phyloP scores from a whole-genome alignment of 2,329 filamentous ascomycete species.

The Exophiala sp. region DNA sequence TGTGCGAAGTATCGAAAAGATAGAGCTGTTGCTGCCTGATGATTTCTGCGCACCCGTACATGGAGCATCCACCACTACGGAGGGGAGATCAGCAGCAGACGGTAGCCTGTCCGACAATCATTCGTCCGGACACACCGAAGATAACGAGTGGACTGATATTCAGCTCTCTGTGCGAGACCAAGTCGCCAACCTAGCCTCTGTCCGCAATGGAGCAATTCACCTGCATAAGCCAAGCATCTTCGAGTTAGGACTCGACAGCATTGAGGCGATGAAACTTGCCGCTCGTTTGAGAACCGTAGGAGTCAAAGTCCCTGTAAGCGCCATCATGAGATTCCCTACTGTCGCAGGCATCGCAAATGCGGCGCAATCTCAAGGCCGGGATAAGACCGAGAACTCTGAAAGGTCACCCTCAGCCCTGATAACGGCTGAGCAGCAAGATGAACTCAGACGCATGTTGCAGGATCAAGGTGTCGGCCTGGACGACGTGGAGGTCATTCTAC shows the following conservation, averaged over 20 bases:
- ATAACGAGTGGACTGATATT: conserved; percentile 58
- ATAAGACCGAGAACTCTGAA: neutral
- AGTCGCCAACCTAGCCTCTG: conserved; percentile 60
- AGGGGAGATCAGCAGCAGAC: no score
- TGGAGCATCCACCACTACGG: neutral
- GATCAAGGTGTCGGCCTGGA: conserved; percentile 36
- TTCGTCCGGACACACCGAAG: neutral
- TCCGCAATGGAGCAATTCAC: conserved; percentile 51
- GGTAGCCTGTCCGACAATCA: neutral
- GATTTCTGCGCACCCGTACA: conserved; percentile 5
- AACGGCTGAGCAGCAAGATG: conserved; percentile 26
- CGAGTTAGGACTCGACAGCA: conserved; percentile 84
- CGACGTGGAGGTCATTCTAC: conserved; percentile 59
- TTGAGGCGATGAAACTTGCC: conserved; percentile 82
- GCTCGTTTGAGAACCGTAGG: conserved; percentile 62
- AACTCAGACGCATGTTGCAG: conserved; percentile 40
- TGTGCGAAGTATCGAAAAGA: conserved; percentile 8
- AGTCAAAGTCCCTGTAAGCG: conserved; percentile 65
- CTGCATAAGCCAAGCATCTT: conserved; percentile 63
- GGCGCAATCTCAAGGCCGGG: conserved; percentile 17
- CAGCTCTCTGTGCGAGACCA: conserved; percentile 57
- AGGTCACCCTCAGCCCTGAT: neutral
- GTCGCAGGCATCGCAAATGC: conserved; percentile 57
- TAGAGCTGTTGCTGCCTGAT: conserved; percentile 1
- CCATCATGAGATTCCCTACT: conserved; percentile 70